Evolutionary conservation across 1,139 yeast genomes (phyloP).

Genomic region (Taiozyma sp.): DNA sequence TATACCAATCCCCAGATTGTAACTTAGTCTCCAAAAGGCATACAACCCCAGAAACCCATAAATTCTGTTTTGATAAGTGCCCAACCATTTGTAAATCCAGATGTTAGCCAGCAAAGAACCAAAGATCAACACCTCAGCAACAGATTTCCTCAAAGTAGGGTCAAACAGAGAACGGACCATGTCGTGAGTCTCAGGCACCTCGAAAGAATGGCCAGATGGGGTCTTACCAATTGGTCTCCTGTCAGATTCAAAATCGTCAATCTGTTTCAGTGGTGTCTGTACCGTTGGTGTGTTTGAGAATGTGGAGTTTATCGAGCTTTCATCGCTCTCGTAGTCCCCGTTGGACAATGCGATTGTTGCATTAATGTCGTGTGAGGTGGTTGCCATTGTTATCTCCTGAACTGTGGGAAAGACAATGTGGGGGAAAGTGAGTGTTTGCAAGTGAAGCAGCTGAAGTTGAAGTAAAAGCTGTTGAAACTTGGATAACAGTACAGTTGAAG

Average conservation of each 20-base stretch:
- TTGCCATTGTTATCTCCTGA: background rate
- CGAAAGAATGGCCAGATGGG: constrained; percentile 40
- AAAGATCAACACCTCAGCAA: constrained; percentile 59
- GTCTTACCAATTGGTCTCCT: constrained; percentile 37
- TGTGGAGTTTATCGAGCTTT: background rate
- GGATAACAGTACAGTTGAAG: background rate
- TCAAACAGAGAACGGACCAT: constrained; percentile 83
- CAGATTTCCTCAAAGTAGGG: constrained; percentile 67
- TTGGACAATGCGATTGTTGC: background rate
- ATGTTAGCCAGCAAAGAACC: constrained; percentile 47
- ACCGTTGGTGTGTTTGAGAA: background rate
- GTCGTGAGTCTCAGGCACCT: constrained; percentile 79
- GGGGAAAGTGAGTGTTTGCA: background rate
- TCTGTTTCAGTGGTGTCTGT: background rate
- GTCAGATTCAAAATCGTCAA: background rate
- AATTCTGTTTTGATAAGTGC: constrained; percentile 23
- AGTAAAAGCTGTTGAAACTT: background rate
- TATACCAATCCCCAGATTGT: constrained; percentile 78
- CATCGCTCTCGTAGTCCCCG: background rate
- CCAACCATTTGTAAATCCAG: constrained; percentile 39
- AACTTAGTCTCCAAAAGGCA: constrained; percentile 71
- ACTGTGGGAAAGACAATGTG: background rate
- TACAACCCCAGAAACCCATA: constrained; percentile 50
- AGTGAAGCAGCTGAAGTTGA: background rate
- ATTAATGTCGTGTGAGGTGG: background rate